Base-by-base conservation (phyloP, 2,329 filamentous ascomycete genomes). In the Rosellinia necatrix region DNA sequence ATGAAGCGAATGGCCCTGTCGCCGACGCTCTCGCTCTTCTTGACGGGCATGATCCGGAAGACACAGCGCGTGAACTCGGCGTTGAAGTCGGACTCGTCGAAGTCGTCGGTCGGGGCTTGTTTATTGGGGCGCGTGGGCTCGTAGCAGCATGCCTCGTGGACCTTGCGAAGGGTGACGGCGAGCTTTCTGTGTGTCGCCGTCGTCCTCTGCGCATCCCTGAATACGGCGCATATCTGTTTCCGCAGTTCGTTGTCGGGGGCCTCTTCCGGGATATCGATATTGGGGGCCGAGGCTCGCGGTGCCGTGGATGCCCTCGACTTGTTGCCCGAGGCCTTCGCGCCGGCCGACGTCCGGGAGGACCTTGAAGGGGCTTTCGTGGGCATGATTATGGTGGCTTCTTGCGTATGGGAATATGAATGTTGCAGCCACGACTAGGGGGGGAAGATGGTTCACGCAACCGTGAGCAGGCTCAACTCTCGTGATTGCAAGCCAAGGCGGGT, bases 171-270 rank as follows among this genome's bases (percentile, higher is more conserved):
- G 46, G 87, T 92, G 58, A 97, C 89, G 3, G 89, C 88, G 0
- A 96, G 82, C 71, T 97, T 97, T 58, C 93, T 82, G 71, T 99
- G 94, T 2, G 90, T 90, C 1, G 92, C 91, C 0, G 90, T 96
- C 1, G 90, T 96, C 66, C 88, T 87, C 73, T 99, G 94, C 29
- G 93, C 92, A 72, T 92, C 89, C 62, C 82, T 81, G 69, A 92
- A 92, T 44, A 91, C 81, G 51, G 81, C 75, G 70, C 87, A 89
- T 49, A 96, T 81, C 69, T 90, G 88, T 30, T 81, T 82, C 66
- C 92, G 89, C 64, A 97, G 76, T 13, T 82, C 82, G 55, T 84
- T 91, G 42, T 85, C 80, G 49, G 85, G 83, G 3, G 86, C 82
- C 70, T 96, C 91, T 66, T 88, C 83, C 34, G 89, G 88, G n/a